Evolutionary conservation across 768 basidiomycete species (phyloP).

Genomic region (Tulasnella sp.): DNA sequence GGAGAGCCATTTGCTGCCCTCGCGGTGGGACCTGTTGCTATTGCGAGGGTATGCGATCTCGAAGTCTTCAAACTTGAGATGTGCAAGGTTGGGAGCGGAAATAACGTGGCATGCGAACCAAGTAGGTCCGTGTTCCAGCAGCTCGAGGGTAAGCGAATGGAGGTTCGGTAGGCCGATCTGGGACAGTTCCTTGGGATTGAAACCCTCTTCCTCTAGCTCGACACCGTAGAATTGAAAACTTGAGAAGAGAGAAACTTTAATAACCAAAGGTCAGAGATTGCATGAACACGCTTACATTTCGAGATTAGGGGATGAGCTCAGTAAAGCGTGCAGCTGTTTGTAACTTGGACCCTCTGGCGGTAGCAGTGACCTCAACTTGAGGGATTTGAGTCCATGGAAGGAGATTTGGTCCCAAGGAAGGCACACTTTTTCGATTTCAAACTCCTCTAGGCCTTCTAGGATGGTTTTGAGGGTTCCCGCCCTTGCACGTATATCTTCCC

Average conservation of each 20-base stretch:
- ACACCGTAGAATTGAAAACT: background rate
- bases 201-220: background rate
- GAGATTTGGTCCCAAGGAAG: background rate
- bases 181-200: background rate
- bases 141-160: background rate
- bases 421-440: background rate
- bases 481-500: background rate
- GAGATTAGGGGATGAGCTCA: background rate
- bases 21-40: background rate
- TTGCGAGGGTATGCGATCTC: background rate
- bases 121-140: background rate
- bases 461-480: background rate
- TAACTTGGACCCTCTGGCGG: background rate
- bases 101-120: background rate
- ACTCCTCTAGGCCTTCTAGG: background rate
- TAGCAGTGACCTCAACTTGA: background rate
- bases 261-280: background rate
- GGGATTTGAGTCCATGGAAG: background rate
- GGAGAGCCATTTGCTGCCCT: background rate
- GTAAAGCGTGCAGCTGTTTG: background rate
- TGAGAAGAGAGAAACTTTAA: background rate
- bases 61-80: background rate
- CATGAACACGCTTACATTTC: background rate
- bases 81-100: background rate
- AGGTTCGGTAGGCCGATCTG: background rate